Evolutionary conservation across 495 filamentous ascomycete genomes (phyloP).

Genomic region (Annulohypoxylon bovei): DNA sequence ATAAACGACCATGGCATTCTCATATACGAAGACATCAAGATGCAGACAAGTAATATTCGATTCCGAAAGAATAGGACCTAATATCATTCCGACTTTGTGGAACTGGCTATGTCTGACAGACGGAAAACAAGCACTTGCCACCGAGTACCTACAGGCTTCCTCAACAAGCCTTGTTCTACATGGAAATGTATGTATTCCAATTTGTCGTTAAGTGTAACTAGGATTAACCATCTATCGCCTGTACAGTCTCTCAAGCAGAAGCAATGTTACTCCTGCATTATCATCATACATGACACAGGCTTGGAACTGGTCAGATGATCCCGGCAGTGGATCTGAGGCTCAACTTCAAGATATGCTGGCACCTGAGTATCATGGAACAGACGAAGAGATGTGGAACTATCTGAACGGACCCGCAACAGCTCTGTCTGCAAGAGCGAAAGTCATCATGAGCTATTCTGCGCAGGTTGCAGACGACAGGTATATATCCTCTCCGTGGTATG

Average conservation of each 20-base stretch:
- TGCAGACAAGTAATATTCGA: background rate
- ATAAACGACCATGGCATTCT: background rate
- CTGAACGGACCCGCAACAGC: slow-evolving; percentile 3
- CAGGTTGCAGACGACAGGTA: background rate
- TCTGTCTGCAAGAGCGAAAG: too few relatives aligned
- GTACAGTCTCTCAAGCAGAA: too few relatives aligned
- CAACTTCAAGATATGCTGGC: too few relatives aligned
- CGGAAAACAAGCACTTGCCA: background rate
- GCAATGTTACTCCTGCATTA: too few relatives aligned
- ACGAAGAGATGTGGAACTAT: background rate
- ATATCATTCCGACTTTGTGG: slow-evolving; percentile 21
- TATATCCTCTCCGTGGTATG: background rate
- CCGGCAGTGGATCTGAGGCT: background rate
- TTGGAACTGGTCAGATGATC: background rate
- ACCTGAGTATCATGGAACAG: too few relatives aligned
- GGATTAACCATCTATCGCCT: too few relatives aligned
- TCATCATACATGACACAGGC: too few relatives aligned
- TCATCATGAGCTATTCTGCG: too few relatives aligned
- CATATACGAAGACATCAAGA: background rate
- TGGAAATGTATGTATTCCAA: too few relatives aligned
- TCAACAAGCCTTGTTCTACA: slow-evolving; percentile 13
- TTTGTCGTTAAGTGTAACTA: too few relatives aligned
- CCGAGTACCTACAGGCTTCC: slow-evolving; percentile 13
- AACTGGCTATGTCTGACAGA: slow-evolving; percentile 8
- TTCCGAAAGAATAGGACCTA: slow-evolving; percentile 7